Percentiles rank a stretch among this genome's conserved stretches.
phyloP scores from a whole-genome alignment of 768 basidiomycete genomes.

The Lentinula sp. region DNA sequence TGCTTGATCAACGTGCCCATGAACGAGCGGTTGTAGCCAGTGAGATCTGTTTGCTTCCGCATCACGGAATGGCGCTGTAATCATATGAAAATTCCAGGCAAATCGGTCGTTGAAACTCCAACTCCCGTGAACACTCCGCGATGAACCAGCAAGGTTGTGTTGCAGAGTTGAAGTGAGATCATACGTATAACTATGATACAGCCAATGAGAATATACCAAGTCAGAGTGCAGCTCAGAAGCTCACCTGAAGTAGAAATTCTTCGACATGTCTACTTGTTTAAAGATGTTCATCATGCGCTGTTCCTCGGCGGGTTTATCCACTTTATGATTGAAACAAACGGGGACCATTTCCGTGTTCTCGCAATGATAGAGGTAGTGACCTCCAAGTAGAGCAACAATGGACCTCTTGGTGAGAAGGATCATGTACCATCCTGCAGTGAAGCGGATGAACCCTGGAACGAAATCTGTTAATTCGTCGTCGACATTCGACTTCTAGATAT shows the following conservation, averaged over 20 bases:
- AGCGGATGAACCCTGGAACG: conserved; percentile 75
- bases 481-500: not conserved
- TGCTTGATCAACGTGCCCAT: conserved; percentile 97
- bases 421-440: conserved; percentile 97
- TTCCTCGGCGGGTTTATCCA: conserved; percentile 86
- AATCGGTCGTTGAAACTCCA: conserved; percentile 83
- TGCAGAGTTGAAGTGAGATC: conserved; percentile 96
- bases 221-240: conserved; percentile 3
- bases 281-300: conserved; percentile 85
- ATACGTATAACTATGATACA: conserved; percentile 74
- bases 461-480: not conserved
- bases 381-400: conserved; percentile 89
- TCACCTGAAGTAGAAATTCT: conserved; percentile 98
- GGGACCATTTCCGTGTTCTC: conserved; percentile 85
- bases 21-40: conserved; percentile 89
- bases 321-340: conserved; percentile 70
- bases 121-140: conserved; percentile 32
- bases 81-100: conserved; percentile 93
- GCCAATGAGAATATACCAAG: not conserved
- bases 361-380: conserved; percentile 95
- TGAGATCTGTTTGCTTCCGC: conserved; percentile 45
- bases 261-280: conserved; percentile 96
- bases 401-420: conserved; percentile 85
- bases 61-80: conserved; percentile 59
- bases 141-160: conserved; percentile 70